phyloP scores from a whole-genome alignment of 129 eudicot genomes.

The Lactuca sativa region DNA sequence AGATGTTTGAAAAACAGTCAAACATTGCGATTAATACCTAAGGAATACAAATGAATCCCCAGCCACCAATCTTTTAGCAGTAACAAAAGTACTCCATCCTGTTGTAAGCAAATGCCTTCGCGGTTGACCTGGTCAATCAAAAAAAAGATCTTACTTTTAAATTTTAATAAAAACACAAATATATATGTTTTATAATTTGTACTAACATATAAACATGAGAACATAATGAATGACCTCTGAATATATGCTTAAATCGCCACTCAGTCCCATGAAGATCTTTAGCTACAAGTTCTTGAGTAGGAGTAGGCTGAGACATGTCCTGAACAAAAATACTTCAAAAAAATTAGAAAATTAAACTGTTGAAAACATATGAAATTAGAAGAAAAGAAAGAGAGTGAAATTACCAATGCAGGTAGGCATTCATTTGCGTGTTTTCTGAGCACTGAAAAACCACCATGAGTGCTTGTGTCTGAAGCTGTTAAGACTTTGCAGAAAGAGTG shows the following conservation, averaged over 20 bases:
- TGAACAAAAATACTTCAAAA: slow-evolving; percentile 18
- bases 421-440: slow-evolving; percentile 83
- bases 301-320: slow-evolving; percentile 84
- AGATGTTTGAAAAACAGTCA: not conserved
- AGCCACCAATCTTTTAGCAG: slow-evolving; percentile 82
- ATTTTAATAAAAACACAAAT: too few relatives aligned
- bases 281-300: slow-evolving; percentile 88
- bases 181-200: not conserved
- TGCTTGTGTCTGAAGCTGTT: slow-evolving; percentile 96
- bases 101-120: slow-evolving; percentile 93
- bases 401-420: slow-evolving; percentile 88
- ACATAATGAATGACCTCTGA: slow-evolving; percentile 53
- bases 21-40: slow-evolving; percentile 44
- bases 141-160: slow-evolving; percentile 8
- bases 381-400: not conserved
- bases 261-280: slow-evolving; percentile 82
- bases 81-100: slow-evolving; percentile 95
- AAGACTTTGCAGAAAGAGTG: slow-evolving; percentile 87
- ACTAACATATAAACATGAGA: slow-evolving; percentile 2
- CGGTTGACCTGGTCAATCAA: slow-evolving; percentile 70
- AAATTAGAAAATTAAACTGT: not conserved
- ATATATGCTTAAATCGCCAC: slow-evolving; percentile 93
- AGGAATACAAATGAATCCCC: slow-evolving; percentile 92
- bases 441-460: slow-evolving; percentile 95
- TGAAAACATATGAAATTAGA: not conserved